Base-by-base conservation (phyloP, 1,284 basidiomycete genomes). In the Ceratobasidium theobromae region DNA sequence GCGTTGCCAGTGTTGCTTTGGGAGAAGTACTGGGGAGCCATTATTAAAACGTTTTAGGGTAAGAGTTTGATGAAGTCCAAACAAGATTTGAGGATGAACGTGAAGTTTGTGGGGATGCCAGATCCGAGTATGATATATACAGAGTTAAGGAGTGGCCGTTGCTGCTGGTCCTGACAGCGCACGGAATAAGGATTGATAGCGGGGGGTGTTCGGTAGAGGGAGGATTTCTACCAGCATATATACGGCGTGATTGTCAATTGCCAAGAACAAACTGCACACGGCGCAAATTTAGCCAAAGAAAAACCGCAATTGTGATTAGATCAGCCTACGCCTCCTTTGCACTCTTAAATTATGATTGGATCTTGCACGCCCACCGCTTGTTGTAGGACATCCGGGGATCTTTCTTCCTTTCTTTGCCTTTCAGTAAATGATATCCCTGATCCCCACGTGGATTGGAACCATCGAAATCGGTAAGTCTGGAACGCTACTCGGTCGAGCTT, bases 101-200 rank as follows among this genome's bases (percentile, higher is more conserved):
- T 18, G 52, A 21, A 21, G 49, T 48, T 48, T 25, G 45, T 65
- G 33, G 53, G 62, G 62, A 65, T 65, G 30, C 62, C 62, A 53
- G 62, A 65, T 51, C 62, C 62, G 46, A 35, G 35, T 48, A 21
- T n/a, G 3, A 32, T 53, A 53, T 40, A 51, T 27, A 62, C 33
- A 51, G 45, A 33, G n/a, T 40, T 65, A 65, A 65, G 33, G 49
- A 65, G 12, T 53, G 41, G 33, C 8, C 2, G 4, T 38, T 12
- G 40, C 62, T 46, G 51, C 51, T 35, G 51, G 41, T 53, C 62
- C 62, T 25, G 49, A 53, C 62, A 65, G 62, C 62, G 38, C 28
- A 18, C 52, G 52, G n/a, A 12, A 35, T 14, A 21, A 21, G 33
- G 6, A n/a, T 53, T 35, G 52, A 21, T 52, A 28, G 38, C 16